Evolutionary conservation across 1,139 yeast species (phyloP), one percentile per base, ranked within the genome.

Genomic region (Diutina siamensis): DNA sequence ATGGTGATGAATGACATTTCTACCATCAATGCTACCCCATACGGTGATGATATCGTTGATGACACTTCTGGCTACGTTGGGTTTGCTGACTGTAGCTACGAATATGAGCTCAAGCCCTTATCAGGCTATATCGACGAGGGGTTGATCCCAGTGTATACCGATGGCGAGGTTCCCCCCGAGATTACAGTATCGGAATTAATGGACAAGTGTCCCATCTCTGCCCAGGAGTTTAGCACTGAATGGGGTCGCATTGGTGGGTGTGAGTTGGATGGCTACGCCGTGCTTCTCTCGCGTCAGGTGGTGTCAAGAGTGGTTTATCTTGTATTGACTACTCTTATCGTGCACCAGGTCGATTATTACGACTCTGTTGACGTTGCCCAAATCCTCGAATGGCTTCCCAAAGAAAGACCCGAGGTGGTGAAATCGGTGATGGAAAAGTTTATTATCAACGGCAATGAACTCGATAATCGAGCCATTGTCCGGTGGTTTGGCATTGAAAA

Each of bases 211-310:
- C 78, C 85, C 1, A 71, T 82, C 22, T 83, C 94, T 0, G 61
- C 57, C 1, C 51, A 47, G 1, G 83, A 83, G 57, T 82, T 84
- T 55, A 62, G 61, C 18, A 46, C 48, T 1, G 57, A 62, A 28
- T 84, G 92, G 87, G 61, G 65, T 46, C 60, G 60, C 1, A 48
- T 67, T 3, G 76, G 79, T n/a, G 94, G 94, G 0, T 70, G 79
- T 41, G 76, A 71, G 44, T 55, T 80, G 2, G 56, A 62, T 28
- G 65, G 59, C 2, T 44, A 47, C 3, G 72, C 68, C 9, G 64
- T 60, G 45, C 49, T 64, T 0, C 51, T 71, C 41, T 45, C 60
- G 1, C 49, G 52, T 3, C 44, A 44, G 3, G 54, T 60, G 28
- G 55, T 61, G n/a, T 62, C 67, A 2, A 64, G 62, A 21, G 55